phyloP scores from a whole-genome alignment of 2,329 filamentous ascomycete genomes.

The Penicillium sp. region DNA sequence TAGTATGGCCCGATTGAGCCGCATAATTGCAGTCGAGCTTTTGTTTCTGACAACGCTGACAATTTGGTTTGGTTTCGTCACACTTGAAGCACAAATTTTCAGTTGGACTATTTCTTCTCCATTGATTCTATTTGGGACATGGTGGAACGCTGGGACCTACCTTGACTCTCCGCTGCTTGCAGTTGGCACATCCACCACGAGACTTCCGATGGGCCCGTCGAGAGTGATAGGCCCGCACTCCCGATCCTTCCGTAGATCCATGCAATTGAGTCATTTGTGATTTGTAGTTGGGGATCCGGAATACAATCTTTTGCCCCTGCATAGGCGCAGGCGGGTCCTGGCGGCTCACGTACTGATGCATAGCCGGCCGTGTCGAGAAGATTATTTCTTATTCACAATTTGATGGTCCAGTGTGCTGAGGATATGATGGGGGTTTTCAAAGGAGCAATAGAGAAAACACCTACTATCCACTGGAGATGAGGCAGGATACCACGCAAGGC shows the following conservation, averaged over 20 bases:
- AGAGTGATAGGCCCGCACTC: slow-evolving; percentile 32
- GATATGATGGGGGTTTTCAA: background rate
- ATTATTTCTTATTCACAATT: background rate
- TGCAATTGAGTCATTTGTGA: slow-evolving; percentile 4
- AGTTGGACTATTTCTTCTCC: background rate
- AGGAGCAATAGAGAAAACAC: background rate
- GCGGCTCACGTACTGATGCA: slow-evolving; percentile 5
- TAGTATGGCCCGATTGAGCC: slow-evolving; percentile 4
- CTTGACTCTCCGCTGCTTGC: slow-evolving; percentile 43
- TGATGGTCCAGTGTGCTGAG: too few relatives aligned
- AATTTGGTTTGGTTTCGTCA: slow-evolving; percentile 40
- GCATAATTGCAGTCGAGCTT: slow-evolving; percentile 38
- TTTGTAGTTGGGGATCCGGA: slow-evolving; percentile 31
- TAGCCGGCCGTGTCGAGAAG: background rate
- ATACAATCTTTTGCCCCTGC: slow-evolving; percentile 32
- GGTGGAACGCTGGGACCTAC: slow-evolving; percentile 20
- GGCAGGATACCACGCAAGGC: background rate
- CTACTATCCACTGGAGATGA: background rate
- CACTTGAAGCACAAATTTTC: slow-evolving; percentile 28
- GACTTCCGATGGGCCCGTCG: slow-evolving; percentile 42
- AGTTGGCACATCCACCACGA: slow-evolving; percentile 38
- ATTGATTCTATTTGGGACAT: background rate
- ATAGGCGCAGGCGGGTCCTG: slow-evolving; percentile 15
- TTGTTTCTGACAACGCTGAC: slow-evolving; percentile 37
- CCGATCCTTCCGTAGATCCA: slow-evolving; percentile 6